Evolutionary conservation across 768 basidiomycete species (phyloP), one percentile per base, ranked within the genome.

Genomic region (Amanita subjunquillea): DNA sequence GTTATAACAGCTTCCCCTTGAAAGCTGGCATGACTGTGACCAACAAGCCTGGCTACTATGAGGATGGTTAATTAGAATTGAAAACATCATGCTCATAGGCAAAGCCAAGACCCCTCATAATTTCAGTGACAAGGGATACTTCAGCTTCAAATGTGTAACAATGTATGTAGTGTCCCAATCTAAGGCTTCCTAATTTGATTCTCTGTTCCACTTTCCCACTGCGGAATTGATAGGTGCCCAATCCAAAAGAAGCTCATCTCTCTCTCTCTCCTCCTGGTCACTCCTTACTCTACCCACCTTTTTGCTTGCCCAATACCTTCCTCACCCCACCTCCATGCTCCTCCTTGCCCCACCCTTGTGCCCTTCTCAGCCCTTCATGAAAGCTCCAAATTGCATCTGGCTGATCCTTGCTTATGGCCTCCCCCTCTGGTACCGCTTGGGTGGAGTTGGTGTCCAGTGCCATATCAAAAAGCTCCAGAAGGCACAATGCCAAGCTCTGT

Each of bases 11-110:
- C 38, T 78, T 81, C 0, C 63, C 85, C 0, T 66, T 97, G 53
- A 87, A 90, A 62, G 72, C 78, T 4, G 91, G 92, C 7, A 91
- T 92, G 87, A 91, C 91, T 0, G 73, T 97, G 23, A 92, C 91
- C 0, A 96, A 97, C 60, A 93, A 95, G 58, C 93, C 93, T 1
- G 92, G 93, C 7, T 95, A 87, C 65, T 96, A 96, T 63, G 82
- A 80, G 6, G 93, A 97, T 59, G 95, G 93, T 2, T 71, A 75
- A 42, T 98, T 85, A 83, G 96, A 3, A 90, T 95, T 59, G 95
- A 99, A 69, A 92, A 80, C 65, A 76, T 97, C 40, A 81, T 93
- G 20, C 71, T n/a, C 17, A 86, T 95, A 3, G 75, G 78, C 46
- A 76, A 83, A 41, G 83, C 68, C 8, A 65, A 84, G 50, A 91